Base-by-base conservation (phyloP, 2,329 filamentous ascomycete species). In the Pyricularia sp. region DNA sequence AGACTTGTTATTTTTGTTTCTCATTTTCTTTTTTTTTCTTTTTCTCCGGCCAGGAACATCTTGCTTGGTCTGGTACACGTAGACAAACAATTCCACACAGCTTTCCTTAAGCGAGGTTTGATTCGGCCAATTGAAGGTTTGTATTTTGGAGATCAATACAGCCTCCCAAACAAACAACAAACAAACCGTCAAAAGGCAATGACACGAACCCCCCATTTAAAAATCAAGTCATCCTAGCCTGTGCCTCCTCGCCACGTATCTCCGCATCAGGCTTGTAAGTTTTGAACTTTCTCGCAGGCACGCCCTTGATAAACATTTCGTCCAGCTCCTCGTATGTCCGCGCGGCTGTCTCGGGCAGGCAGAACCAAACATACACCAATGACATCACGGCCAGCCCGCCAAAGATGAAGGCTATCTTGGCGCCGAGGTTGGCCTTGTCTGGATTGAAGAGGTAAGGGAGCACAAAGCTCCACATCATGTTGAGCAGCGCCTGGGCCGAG, bases 311-410 rank as follows among this genome's bases (percentile, higher is more conserved):
- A 67, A 78, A 78, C 67, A 82, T 79, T 40, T 75, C 75, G 57
- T 80, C 77, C 57, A 82, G 71, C 71, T 82, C 79, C 71, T 81
- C 79, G 64, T 81, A 75, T 8, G 78, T 79, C 60, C 78, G 75
- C 28, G 75, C 74, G 60, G 75, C 74, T 1, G 78, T 80, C 68
- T 81, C 78, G 0, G 78, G 78, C 31, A 77, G 76, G 62, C 78
- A 73, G 66, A 81, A 76, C 67, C 76, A 82, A 10, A 81, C 24
- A 67, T 70, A 74, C 16, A 71, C 68, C 24, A 71, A 67, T 59
- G 66, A 70, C 49, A 73, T 26, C 8, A 73, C 61, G 57, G 68
- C 67, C 6, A 74, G 68, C 0, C 71, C 73, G 12, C 73, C 74
- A 67, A 75, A 77, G 35, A 77, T 72, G 64, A 77, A 77, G 1